These are phyloP conservation scores for Sechiopsis laciniata DNA, from an alignment of 306 rosid species.

Conservation along the genomic window DNA sequence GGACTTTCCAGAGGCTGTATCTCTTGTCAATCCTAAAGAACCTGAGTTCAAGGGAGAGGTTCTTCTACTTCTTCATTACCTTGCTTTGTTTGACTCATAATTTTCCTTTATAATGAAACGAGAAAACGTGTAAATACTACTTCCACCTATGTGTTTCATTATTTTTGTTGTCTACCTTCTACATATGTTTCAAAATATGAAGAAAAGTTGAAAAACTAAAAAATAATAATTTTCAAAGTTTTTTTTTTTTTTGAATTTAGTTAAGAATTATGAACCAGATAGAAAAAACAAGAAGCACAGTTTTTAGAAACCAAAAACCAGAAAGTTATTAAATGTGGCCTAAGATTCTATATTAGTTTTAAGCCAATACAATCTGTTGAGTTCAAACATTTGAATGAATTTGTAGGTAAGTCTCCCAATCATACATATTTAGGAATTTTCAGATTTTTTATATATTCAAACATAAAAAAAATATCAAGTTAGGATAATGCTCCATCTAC, in stretches of 20 bases:
- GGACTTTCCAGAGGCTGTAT: slow-evolving; percentile 45
- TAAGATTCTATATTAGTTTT: slow-evolving; percentile 2
- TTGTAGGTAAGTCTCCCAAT: background rate
- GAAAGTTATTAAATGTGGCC: no score
- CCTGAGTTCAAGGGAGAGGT: slow-evolving; percentile 46
- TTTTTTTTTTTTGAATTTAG: no score
- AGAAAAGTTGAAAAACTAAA: no score
- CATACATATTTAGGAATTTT: background rate
- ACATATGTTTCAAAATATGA: no score
- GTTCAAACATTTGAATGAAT: background rate
- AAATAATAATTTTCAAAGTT: no score
- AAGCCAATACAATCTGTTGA: background rate
- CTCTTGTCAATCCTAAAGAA: slow-evolving; percentile 36
- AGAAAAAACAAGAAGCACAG: no score
- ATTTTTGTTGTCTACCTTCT: no score
- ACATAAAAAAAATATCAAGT: background rate
- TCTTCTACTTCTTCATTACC: background rate
- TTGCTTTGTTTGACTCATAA: background rate
- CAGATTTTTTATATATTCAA: background rate
- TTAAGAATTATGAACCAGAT: no score
- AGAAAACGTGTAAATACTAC: background rate
- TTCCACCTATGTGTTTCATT: background rate
- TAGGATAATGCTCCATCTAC: background rate
- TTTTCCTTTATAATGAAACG: background rate
- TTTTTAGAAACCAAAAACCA: no score